Percentiles rank a stretch among this genome's conserved stretches.
phyloP scores from a whole-genome alignment of 306 rosid species.

The Vigna angularis region DNA sequence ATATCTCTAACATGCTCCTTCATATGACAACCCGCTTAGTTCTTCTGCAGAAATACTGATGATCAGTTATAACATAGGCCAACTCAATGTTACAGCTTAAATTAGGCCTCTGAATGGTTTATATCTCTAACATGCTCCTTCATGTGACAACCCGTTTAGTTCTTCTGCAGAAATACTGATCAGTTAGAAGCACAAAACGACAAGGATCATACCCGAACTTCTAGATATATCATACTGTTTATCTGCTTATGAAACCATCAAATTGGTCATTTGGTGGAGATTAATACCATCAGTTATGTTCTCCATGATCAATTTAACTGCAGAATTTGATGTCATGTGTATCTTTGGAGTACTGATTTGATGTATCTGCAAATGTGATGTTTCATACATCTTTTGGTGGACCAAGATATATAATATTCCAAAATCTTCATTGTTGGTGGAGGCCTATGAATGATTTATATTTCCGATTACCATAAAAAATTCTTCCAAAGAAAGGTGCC shows the following conservation, averaged over 20 bases:
- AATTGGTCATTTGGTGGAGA: background rate
- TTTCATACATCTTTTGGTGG: background rate
- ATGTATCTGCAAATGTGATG: constrained; percentile 7
- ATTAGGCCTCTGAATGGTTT: background rate
- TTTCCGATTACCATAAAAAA: background rate
- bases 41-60: background rate
- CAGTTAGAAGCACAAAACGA: background rate
- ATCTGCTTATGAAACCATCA: background rate
- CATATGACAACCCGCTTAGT: background rate
- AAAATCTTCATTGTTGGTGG: background rate
- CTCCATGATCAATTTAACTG: background rate
- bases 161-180: background rate
- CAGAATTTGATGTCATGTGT: background rate
- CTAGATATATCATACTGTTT: background rate
- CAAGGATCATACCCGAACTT: background rate
- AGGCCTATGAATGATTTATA: constrained; percentile 18
- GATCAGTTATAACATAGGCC: background rate
- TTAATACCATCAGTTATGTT: background rate
- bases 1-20: background rate
- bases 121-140: background rate
- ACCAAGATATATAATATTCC: background rate
- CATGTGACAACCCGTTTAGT: background rate
- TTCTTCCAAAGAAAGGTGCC: background rate
- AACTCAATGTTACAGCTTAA: background rate
- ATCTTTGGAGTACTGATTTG: constrained; percentile 3